Conservation (phyloP, 306 rosid genomes). For the Parietaria judaica region DNA sequence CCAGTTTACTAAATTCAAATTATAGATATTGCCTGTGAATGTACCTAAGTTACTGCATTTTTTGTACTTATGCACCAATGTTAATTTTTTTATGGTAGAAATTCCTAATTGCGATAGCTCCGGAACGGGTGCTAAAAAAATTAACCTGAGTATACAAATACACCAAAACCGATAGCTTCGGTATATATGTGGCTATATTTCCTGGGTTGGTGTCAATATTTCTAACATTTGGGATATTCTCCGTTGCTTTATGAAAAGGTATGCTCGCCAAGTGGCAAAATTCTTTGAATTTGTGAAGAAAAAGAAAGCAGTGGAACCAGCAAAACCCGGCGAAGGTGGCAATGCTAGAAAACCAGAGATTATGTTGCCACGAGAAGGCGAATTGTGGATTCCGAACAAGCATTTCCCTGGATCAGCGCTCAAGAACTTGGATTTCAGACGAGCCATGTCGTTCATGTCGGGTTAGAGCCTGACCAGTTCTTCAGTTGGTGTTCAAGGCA, state of each 20-base stretch:
- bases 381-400: constrained; percentile 66
- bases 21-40: too few species aligned
- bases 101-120: too few species aligned
- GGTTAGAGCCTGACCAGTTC: constrained; percentile 15
- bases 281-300: constrained; percentile 92
- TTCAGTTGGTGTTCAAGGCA: neutral
- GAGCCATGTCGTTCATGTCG: constrained; percentile 63
- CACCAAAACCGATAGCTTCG: neutral
- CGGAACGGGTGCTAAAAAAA: too few species aligned
- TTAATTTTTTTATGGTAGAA: too few species aligned
- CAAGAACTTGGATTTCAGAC: constrained; percentile 54
- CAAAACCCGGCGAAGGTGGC: constrained; percentile 34
- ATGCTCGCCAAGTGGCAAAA: constrained; percentile 90
- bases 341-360: constrained; percentile 42
- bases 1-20: neutral
- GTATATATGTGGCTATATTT: neutral
- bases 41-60: too few species aligned
- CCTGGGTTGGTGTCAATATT: neutral
- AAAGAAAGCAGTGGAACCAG: constrained; percentile 39
- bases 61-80: too few species aligned
- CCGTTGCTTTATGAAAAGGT: constrained; percentile 44
- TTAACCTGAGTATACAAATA: too few species aligned
- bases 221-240: neutral
- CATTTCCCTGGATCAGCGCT: constrained; percentile 57
- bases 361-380: constrained; percentile 48